Conservation (phyloP, 1,139 yeast species). For the Entelexis sorbosivorans region DNA sequence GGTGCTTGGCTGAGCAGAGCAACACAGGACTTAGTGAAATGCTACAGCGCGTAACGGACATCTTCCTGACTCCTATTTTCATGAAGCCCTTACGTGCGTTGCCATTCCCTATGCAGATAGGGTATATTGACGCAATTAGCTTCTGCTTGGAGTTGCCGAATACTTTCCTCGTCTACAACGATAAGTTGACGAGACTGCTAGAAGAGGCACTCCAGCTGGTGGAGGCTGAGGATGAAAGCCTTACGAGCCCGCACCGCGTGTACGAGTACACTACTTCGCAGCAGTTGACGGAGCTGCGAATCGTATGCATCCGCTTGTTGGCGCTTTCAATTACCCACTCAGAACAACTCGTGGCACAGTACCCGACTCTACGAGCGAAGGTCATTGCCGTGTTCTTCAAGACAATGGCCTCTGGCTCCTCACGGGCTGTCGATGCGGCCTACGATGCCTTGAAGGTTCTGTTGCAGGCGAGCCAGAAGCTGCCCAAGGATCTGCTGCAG, state of each 20-base stretch:
- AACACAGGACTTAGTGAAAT: conserved; percentile 59
- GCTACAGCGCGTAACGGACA: conserved; percentile 70
- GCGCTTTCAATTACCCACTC: conserved; percentile 62
- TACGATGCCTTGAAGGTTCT: conserved; percentile 78
- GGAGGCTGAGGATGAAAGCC: conserved; percentile 94
- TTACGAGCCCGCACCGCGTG: conserved; percentile 76
- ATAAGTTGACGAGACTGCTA: conserved; percentile 71
- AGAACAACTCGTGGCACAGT: conserved; percentile 23
- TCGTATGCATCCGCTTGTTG: conserved; percentile 74
- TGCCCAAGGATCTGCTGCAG: conserved; percentile 87
- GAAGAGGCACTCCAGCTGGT: conserved; percentile 88
- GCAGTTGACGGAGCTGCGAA: conserved; percentile 74
- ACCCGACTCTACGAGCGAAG: conserved; percentile 52
- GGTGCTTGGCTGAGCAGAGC: conserved; percentile 58
- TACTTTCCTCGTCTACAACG: conserved; percentile 75
- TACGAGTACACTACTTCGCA: conserved; percentile 81
- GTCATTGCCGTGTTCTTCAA: conserved; percentile 91
- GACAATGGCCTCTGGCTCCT: conserved; percentile 75
- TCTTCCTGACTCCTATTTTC: conserved; percentile 82
- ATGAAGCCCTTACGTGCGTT: conserved; percentile 93
- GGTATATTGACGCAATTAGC: conserved; percentile 91
- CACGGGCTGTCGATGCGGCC: conserved; percentile 86
- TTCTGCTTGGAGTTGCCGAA: conserved; percentile 75
- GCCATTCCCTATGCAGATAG: conserved; percentile 98
- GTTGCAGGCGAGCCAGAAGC: conserved; percentile 61